Base-by-base conservation (phyloP, 192 early-diverging fungal genomes). In the Gonapodya prolifera region DNA sequence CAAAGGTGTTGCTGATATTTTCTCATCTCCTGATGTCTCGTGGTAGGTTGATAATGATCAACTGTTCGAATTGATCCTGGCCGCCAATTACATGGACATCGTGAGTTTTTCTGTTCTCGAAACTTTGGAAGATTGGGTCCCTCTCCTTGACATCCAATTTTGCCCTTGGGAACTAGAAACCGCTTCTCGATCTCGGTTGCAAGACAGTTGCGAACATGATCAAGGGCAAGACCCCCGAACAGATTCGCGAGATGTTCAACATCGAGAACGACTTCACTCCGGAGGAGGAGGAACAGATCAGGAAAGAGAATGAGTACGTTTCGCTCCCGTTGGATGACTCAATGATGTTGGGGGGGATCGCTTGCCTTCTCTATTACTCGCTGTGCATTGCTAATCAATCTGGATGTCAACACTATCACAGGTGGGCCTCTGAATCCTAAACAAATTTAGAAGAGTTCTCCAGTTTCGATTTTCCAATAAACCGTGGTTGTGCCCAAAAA, bases 181-280 rank as follows among this genome's bases (percentile, higher is more conserved):
- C 94, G 17, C 87, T 99, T 70, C 86, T 99, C 69, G 96, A 99
- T 84, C 87, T 99, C 74, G 94, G 95, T 2, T 99, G 97, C 88
- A 98, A 98, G 87, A 95, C 95, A 1, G 94, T 98, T 61, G 97
- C 97, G 75, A 97, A 97, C 81, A 94, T 96, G 94, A 92, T 99
- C 83, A 94, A 94, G 83, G 94, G 94, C 35, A 98, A 98, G 86
- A 85, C 89, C 8, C 91, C 95, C 18, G 93, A 97, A 75, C 91
- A 97, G 84, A 97, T 98, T 79, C 89, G 97, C 76, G 91, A 91
- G 79, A 93, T 92, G 81, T 99, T 99, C 85, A 98, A 99, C 85
- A 75, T 75, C 28, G 78, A 78, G 34, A 75, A 78, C 80, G 98
- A 99, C 82, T 98, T 99, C 87, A 95, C 93, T 8, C 90, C 91